phyloP scores from a whole-genome alignment of 306 rosid species.

The Acmispon strigosus region DNA sequence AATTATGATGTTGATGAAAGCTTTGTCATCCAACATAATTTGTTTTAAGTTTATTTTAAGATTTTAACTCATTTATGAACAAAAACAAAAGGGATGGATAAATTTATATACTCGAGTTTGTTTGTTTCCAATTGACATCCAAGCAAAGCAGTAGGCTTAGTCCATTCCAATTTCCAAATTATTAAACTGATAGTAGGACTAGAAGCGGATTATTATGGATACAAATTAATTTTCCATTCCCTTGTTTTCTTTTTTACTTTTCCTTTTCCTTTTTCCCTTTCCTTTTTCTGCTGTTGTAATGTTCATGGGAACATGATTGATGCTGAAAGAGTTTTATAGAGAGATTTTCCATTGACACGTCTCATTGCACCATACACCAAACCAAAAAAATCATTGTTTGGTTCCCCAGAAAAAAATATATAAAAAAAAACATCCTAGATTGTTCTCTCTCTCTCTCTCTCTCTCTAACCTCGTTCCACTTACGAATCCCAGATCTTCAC shows the following conservation, averaged over 20 bases:
- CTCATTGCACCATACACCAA: not conserved
- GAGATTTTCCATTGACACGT: not conserved
- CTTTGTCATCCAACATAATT: too few relatives aligned
- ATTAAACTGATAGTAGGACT: too few relatives aligned
- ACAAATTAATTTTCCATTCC: too few relatives aligned
- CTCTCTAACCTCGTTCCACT: not conserved
- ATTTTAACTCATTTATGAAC: too few relatives aligned
- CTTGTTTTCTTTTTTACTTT: not conserved
- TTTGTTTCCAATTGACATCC: too few relatives aligned
- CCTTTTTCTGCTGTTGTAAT: not conserved
- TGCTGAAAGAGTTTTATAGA: not conserved
- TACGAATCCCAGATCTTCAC: constrained; percentile 32
- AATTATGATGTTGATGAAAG: too few relatives aligned
- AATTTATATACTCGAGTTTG: too few relatives aligned
- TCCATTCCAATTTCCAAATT: too few relatives aligned
- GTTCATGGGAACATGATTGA: constrained; percentile 23
- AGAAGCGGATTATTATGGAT: too few relatives aligned
- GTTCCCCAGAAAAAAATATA: not conserved
- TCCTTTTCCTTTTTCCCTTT: not conserved
- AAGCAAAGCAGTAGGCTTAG: too few relatives aligned
- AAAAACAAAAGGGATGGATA: too few relatives aligned
- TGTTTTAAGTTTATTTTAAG: too few relatives aligned
- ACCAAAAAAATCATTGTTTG: not conserved
- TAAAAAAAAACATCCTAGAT: not conserved
- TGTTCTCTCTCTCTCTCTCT: not conserved